These are phyloP conservation scores for Talaromyces proteolyticus DNA, from an alignment of 495 filamentous ascomycete genomes.

Conservation along the genomic window DNA sequence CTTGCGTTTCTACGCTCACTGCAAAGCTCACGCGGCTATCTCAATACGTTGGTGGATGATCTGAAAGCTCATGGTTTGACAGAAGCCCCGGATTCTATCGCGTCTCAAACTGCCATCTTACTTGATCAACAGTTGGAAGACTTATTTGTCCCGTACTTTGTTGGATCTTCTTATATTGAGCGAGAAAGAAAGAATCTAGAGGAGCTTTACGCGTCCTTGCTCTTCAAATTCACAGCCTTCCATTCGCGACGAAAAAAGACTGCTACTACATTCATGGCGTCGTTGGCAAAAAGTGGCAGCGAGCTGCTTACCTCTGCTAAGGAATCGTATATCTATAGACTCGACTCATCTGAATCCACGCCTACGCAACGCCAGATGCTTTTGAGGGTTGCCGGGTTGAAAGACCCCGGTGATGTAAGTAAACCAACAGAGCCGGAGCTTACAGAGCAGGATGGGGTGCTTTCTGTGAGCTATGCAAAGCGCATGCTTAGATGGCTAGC, in stretches of 20 bases:
- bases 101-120: constrained; percentile 74
- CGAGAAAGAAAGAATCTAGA: constrained; percentile 85
- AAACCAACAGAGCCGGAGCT: constrained; percentile 72
- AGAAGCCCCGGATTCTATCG: constrained; percentile 87
- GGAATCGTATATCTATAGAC: constrained; percentile 69
- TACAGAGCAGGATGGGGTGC: constrained; percentile 77
- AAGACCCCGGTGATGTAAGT: constrained; percentile 42
- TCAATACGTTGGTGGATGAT: constrained; percentile 81
- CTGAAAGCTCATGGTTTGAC: constrained; percentile 92
- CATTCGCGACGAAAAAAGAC: constrained; percentile 80
- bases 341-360: constrained; percentile 81
- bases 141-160: constrained; percentile 90
- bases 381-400: constrained; percentile 71
- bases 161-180: constrained; percentile 92
- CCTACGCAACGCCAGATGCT: constrained; percentile 81
- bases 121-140: constrained; percentile 97
- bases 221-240: constrained; percentile 93
- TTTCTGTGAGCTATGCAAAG: constrained; percentile 81
- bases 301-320: constrained; percentile 77
- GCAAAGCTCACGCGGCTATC: constrained; percentile 82
- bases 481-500: constrained; percentile 98
- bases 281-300: constrained; percentile 77
- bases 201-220: constrained; percentile 83
- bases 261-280: constrained; percentile 83
- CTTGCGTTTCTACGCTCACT: constrained; percentile 87